Percentiles rank a stretch among this genome's conserved stretches.
Evolutionary conservation across 371 early-diverging fungal species (phyloP).

Genomic region (Mortierella sp.): DNA sequence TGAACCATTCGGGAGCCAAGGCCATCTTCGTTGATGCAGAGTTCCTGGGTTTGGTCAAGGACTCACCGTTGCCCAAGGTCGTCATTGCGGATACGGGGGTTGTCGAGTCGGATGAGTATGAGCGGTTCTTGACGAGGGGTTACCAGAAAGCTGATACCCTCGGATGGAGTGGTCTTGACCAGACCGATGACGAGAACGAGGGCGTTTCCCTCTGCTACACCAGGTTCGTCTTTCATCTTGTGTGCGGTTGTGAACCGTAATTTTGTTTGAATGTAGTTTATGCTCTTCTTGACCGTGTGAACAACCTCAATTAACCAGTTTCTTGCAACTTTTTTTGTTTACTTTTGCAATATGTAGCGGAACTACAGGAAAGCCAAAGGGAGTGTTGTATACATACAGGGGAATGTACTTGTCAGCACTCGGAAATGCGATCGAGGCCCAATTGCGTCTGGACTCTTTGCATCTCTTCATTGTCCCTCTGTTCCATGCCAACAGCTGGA

Average conservation of each 20-base stretch:
- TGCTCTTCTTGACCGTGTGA: neutral
- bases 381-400: conserved; percentile 61
- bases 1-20: conserved; percentile 67
- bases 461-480: conserved; percentile 76
- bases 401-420: conserved; percentile 71
- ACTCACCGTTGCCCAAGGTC: conserved; percentile 41
- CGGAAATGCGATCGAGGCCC: conserved; percentile 64
- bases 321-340: neutral
- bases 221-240: conserved; percentile 27
- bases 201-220: conserved; percentile 73
- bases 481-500: conserved; percentile 82
- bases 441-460: conserved; percentile 61
- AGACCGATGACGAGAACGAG: conserved; percentile 65
- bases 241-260: neutral
- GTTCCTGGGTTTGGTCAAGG: conserved; percentile 46
- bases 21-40: conserved; percentile 71
- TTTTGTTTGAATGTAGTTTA: neutral
- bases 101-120: conserved; percentile 61
- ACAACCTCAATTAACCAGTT: neutral
- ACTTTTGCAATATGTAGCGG: conserved; percentile 53
- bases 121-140: conserved; percentile 58
- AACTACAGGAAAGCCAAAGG: conserved; percentile 77
- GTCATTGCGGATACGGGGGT: conserved; percentile 41
- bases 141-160: conserved; percentile 38
- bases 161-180: conserved; percentile 67